Percentiles rank a stretch among this genome's conserved stretches.
Conservation (phyloP, 306 rosid species). For the Corylus avellana region DNA sequence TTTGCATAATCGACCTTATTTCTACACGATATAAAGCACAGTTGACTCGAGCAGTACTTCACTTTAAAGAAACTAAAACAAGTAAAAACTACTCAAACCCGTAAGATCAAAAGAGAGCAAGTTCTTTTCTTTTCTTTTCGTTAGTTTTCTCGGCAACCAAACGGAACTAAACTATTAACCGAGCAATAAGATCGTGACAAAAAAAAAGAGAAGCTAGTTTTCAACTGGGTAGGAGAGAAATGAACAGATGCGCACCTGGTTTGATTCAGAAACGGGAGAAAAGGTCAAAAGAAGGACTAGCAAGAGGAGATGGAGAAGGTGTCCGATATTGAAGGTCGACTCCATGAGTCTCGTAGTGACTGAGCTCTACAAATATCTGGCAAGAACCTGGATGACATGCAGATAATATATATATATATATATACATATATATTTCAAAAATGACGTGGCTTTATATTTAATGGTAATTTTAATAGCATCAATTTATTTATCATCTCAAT, state of each 20-base stretch:
- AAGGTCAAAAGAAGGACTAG: slow-evolving; percentile 14
- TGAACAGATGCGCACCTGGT: slow-evolving; percentile 50
- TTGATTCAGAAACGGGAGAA: slow-evolving; percentile 41
- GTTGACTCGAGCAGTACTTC: background rate
- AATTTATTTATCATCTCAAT: no score
- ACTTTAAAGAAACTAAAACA: background rate
- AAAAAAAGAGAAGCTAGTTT: background rate
- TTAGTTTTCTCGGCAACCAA: slow-evolving; percentile 17
- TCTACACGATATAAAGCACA: background rate
- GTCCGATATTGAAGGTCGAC: background rate
- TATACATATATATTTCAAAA: no score
- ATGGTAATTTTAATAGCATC: no score
- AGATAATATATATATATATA: background rate
- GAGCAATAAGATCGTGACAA: background rate
- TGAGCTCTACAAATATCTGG: background rate
- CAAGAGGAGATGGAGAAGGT: background rate
- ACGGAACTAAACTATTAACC: slow-evolving; percentile 9
- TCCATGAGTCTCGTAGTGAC: background rate
- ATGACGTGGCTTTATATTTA: no score
- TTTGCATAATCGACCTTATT: background rate
- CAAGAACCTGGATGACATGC: background rate
- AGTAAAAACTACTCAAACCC: background rate
- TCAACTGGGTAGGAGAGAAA: background rate
- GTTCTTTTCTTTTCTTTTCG: background rate
- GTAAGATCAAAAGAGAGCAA: background rate